Evolutionary conservation across 2,329 filamentous ascomycete species (phyloP).

Genomic region (Fusarium sp.): DNA sequence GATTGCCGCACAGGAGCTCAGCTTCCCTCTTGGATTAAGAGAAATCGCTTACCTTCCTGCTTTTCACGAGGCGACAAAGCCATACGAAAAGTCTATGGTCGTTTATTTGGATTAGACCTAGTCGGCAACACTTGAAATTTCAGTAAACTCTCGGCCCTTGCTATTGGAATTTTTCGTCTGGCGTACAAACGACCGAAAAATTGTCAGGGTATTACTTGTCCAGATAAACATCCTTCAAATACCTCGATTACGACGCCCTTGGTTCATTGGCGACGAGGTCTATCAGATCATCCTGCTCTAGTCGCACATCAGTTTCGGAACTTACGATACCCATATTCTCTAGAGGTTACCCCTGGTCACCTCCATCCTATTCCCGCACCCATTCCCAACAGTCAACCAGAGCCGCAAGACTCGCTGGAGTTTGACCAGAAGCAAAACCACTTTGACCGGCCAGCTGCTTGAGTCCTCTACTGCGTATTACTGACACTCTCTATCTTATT

Average conservation of each 20-base stretch:
- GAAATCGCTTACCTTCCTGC: constrained; percentile 16
- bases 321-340: constrained; percentile 17
- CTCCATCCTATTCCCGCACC: constrained; percentile 25
- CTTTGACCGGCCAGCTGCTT: neutral
- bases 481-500: neutral
- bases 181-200: constrained; percentile 9
- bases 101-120: constrained; percentile 5
- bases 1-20: constrained; percentile 13
- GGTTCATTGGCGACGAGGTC: constrained; percentile 4
- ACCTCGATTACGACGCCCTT: neutral
- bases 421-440: constrained; percentile 16
- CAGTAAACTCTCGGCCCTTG: constrained; percentile 2
- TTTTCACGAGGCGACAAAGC: constrained; percentile 8
- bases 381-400: constrained; percentile 12
- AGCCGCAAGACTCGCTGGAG: constrained; percentile 21
- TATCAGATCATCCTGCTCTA: constrained; percentile 8
- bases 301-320: constrained; percentile 12
- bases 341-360: constrained; percentile 8
- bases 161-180: neutral
- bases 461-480: constrained; percentile 6
- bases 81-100: constrained; percentile 2
- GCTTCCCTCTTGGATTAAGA: constrained; percentile 15
- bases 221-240: constrained; percentile 11
- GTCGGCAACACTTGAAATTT: constrained; percentile 5
- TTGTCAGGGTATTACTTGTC: neutral